Conservation (phyloP, 495 filamentous ascomycete species). For the Articulospora tetracladia region DNA sequence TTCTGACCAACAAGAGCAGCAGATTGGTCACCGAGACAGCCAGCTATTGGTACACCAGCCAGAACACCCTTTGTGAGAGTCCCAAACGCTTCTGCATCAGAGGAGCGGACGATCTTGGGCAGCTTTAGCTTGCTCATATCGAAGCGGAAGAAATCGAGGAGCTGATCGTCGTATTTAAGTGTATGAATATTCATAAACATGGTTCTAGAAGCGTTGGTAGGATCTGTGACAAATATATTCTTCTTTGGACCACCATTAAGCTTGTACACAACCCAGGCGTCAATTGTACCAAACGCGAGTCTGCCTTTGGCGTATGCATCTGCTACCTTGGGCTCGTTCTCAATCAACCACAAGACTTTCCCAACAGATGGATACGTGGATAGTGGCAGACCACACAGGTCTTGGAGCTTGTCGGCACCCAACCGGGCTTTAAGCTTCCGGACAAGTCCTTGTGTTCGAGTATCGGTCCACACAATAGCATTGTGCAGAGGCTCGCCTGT, state of each 20-base stretch:
- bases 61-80: conserved; percentile 61
- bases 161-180: conserved; percentile 74
- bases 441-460: conserved; percentile 71
- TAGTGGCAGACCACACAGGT: conserved; percentile 81
- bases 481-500: conserved; percentile 84
- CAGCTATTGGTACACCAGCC: conserved; percentile 70
- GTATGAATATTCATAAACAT: conserved; percentile 96
- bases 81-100: conserved; percentile 73
- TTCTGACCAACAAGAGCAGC: conserved; percentile 88
- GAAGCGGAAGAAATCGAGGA: conserved; percentile 79
- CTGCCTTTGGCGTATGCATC: conserved; percentile 74
- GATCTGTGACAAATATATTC: conserved; percentile 76
- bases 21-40: conserved; percentile 89
- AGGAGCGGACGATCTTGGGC: conserved; percentile 81
- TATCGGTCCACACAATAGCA: conserved; percentile 93
- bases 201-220: conserved; percentile 88
- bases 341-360: conserved; percentile 82
- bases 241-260: conserved; percentile 74
- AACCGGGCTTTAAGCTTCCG: conserved; percentile 66
- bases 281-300: conserved; percentile 84
- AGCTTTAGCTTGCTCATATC: conserved; percentile 70
- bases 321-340: conserved; percentile 67
- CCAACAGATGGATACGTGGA: conserved; percentile 94
- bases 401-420: conserved; percentile 63
- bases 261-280: conserved; percentile 85